Evolutionary conservation across 106 monocot species (phyloP).

Genomic region (Dendrobium nobile): DNA sequence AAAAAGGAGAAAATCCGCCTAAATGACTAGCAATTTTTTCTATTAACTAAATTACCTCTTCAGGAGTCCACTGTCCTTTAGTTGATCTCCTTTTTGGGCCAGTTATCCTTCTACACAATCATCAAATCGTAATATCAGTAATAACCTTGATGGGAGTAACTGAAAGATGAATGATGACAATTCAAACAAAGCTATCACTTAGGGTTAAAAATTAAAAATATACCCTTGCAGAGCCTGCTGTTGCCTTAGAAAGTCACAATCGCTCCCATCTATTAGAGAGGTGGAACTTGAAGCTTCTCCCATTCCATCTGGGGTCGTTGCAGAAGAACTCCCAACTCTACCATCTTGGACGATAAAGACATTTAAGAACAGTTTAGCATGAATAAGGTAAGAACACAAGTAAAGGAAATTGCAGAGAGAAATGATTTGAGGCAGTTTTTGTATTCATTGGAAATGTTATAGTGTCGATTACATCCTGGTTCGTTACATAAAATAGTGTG

Average conservation of each 20-base stretch:
- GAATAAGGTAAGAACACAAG: too few relatives aligned
- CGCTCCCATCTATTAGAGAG: constrained; percentile 13
- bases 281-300: constrained; percentile 11
- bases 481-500: too few relatives aligned
- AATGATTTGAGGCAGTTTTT: too few relatives aligned
- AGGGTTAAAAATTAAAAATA: background rate
- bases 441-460: too few relatives aligned
- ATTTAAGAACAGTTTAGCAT: too few relatives aligned
- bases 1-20: background rate
- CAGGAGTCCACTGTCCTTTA: constrained; percentile 58
- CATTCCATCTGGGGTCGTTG: background rate
- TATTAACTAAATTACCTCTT: constrained; percentile 38
- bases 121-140: background rate
- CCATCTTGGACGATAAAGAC: background rate
- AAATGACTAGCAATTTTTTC: background rate
- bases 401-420: too few relatives aligned
- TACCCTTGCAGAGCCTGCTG: constrained; percentile 41
- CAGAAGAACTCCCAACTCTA: background rate
- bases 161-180: background rate
- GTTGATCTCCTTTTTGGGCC: constrained; percentile 61
- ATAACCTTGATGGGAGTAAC: background rate
- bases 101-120: constrained; percentile 36
- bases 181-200: background rate
- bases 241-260: constrained; percentile 19
- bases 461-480: too few relatives aligned